Conservation (phyloP, 192 early-diverging fungal species). For the Backusella mclennaniae region DNA sequence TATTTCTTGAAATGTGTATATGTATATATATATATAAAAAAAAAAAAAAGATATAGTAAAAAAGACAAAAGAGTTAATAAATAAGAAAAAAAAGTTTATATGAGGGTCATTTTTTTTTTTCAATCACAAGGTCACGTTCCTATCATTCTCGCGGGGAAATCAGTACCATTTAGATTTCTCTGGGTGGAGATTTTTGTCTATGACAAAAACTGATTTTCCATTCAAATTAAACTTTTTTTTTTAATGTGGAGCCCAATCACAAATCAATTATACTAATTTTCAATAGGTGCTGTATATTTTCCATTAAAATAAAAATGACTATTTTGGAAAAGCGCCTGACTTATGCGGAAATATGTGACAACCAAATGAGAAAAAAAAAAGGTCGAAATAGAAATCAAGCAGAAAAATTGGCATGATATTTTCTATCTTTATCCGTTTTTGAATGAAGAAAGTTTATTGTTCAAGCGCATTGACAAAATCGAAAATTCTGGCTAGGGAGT, state of each 20-base stretch:
- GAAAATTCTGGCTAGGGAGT: background rate
- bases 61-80: background rate
- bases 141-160: background rate
- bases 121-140: background rate
- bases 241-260: background rate
- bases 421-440: background rate
- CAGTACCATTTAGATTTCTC: background rate
- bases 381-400: background rate
- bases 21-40: background rate
- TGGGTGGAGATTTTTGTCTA: background rate
- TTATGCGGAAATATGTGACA: background rate
- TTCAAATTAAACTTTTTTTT: slow-evolving; percentile 4
- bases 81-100: background rate
- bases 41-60: background rate
- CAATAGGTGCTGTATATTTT: background rate
- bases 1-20: background rate
- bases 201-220: slow-evolving; percentile 4
- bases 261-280: background rate
- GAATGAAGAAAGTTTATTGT: background rate
- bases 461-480: background rate
- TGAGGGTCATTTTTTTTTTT: background rate
- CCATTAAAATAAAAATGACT: background rate
- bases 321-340: background rate
- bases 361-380: background rate
- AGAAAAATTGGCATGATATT: background rate